These are phyloP conservation scores for Aspergillus versicolor DNA, from an alignment of 2,329 filamentous ascomycete genomes.

Conservation along the genomic window DNA sequence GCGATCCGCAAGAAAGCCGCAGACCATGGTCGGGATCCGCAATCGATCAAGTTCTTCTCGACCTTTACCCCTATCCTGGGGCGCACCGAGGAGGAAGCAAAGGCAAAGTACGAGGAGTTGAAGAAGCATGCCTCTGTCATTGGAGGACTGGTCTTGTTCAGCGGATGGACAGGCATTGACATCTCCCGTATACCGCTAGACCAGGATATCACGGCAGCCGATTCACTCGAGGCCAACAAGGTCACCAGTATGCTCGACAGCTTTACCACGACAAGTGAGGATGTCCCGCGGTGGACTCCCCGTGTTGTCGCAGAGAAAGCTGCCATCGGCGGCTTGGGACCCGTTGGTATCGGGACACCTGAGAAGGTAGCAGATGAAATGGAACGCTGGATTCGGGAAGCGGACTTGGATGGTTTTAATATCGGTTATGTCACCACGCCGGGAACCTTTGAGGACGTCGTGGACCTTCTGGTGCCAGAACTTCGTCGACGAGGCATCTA, in stretches of 20 bases:
- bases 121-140: slow-evolving; percentile 55
- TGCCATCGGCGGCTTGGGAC: slow-evolving; percentile 51
- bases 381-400: slow-evolving; percentile 47
- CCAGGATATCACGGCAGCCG: slow-evolving; percentile 54
- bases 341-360: slow-evolving; percentile 49
- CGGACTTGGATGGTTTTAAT: slow-evolving; percentile 45
- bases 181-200: slow-evolving; percentile 58
- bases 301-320: slow-evolving; percentile 47
- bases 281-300: slow-evolving; percentile 49
- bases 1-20: slow-evolving; percentile 54
- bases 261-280: slow-evolving; percentile 51
- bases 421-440: slow-evolving; percentile 52
- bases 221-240: slow-evolving; percentile 55
- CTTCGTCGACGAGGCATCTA: slow-evolving; percentile 44
- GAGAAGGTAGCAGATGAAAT: slow-evolving; percentile 49
- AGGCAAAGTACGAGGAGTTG: slow-evolving; percentile 51
- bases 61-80: slow-evolving; percentile 53
- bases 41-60: slow-evolving; percentile 57
- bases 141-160: slow-evolving; percentile 57
- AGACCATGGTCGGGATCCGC: slow-evolving; percentile 55
- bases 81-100: slow-evolving; percentile 53
- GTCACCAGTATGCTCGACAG: slow-evolving; percentile 51
- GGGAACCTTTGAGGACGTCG: slow-evolving; percentile 54
- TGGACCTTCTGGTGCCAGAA: slow-evolving; percentile 52
- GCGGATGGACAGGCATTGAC: slow-evolving; percentile 62